Conservation (phyloP, 306 rosid species). For the Dalbergia cultrata region DNA sequence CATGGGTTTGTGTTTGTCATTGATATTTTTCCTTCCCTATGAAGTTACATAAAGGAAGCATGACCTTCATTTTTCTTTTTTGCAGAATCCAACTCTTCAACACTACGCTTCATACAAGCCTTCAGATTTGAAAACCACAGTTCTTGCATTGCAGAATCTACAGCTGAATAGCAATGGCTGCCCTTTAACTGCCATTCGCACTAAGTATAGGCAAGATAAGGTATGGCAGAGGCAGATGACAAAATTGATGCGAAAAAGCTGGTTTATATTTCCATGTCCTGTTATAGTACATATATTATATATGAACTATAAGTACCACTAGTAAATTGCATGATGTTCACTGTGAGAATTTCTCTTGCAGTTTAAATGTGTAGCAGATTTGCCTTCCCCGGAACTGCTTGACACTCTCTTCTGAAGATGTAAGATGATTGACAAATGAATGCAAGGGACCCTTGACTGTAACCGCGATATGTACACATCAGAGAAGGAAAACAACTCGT, state of each 20-base stretch:
- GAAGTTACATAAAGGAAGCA: conserved; percentile 23
- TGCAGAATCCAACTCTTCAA: conserved; percentile 87
- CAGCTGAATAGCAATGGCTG: conserved; percentile 74
- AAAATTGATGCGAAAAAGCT: no score
- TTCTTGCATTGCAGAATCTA: conserved; percentile 80
- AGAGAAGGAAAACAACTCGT: conserved; percentile 43
- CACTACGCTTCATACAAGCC: conserved; percentile 76
- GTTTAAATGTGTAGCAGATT: conserved; percentile 78
- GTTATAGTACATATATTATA: no score
- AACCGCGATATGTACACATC: conserved; percentile 33
- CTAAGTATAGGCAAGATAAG: conserved; percentile 82
- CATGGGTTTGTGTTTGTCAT: conserved; percentile 77
- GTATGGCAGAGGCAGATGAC: conserved; percentile 41
- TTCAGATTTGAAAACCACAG: conserved; percentile 72
- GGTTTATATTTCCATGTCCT: no score
- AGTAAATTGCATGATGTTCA: conserved; percentile 32
- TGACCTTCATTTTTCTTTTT: conserved; percentile 32
- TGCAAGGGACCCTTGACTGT: conserved; percentile 54
- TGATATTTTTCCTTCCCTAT: conserved; percentile 32
- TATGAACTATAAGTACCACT: background rate
- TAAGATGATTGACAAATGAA: conserved; percentile 34
- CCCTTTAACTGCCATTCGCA: conserved; percentile 70
- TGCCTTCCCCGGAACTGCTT: conserved; percentile 72
- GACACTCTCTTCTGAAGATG: conserved; percentile 68
- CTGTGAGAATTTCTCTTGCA: conserved; percentile 48